Percentiles rank a stretch among this genome's conserved stretches.
phyloP scores from a whole-genome alignment of 139 green algal genomes.

The Bryopsis sp. region DNA sequence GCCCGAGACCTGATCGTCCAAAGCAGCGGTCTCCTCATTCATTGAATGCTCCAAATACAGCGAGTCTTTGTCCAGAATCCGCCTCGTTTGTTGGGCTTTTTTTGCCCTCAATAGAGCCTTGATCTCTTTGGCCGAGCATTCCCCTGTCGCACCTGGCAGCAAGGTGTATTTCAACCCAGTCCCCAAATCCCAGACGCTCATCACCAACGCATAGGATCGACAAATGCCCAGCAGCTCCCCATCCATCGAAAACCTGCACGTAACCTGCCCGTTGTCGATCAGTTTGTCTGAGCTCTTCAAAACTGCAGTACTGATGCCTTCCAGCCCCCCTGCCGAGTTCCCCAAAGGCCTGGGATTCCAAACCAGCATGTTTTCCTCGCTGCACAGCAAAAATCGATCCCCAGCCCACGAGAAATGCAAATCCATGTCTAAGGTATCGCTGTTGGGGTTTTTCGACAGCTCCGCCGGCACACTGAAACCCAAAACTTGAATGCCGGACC shows the following conservation, averaged over 20 bases:
- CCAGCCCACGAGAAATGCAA: not conserved
- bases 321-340: not conserved
- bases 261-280: not conserved
- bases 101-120: not conserved
- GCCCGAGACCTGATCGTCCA: no score
- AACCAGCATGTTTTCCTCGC: constrained; percentile 8
- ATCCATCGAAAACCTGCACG: constrained; percentile 12
- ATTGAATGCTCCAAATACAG: no score
- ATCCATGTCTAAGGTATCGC: constrained; percentile 16
- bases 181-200: constrained; percentile 6
- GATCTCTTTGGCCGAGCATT: not conserved
- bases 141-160: not conserved
- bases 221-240: not conserved
- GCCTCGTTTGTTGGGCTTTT: not conserved
- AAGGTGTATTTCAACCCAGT: not conserved
- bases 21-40: no score
- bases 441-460: no score
- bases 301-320: not conserved
- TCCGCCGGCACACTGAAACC: constrained; percentile 6
- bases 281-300: not conserved
- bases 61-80: no score
- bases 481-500: constrained; percentile 7
- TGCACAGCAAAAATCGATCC: not conserved
- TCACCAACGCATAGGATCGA: not conserved
- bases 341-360: not conserved